Percentiles rank a stretch among this genome's conserved stretches.
phyloP scores from a whole-genome alignment of 2,329 filamentous ascomycete species.

The Verticillium dahliae region DNA sequence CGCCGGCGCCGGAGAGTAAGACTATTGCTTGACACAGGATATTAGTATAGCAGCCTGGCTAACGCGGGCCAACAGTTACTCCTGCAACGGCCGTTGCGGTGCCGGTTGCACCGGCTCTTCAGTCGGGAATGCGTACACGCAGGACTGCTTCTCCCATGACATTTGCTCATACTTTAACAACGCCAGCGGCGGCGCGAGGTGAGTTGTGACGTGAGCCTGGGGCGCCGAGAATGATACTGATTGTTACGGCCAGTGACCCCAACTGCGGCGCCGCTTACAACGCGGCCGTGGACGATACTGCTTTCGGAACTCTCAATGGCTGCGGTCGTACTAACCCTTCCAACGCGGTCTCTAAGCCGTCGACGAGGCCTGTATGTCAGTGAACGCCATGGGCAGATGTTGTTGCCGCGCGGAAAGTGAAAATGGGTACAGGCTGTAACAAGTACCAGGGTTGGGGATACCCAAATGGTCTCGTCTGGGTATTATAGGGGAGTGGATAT shows the following conservation, averaged over 20 bases:
- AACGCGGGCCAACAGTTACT: constrained; percentile 26
- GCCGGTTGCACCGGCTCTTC: constrained; percentile 35
- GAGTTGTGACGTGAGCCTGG: constrained; percentile 1
- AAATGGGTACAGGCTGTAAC: no score
- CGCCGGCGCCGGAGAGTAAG: constrained; percentile 34
- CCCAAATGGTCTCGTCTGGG: no score
- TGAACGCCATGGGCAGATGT: background rate
- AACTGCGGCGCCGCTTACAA: constrained; percentile 39
- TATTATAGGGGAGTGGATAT: no score
- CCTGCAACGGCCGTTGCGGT: constrained; percentile 42
- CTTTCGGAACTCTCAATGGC: constrained; percentile 24
- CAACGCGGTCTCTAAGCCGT: constrained; percentile 18
- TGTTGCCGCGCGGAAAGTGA: no score
- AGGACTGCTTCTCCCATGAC: constrained; percentile 44
- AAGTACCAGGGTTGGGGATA: no score
- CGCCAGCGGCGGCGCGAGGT: constrained; percentile 38
- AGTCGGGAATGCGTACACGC: constrained; percentile 40
- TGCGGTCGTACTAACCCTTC: constrained; percentile 28
- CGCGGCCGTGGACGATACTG: constrained; percentile 35
- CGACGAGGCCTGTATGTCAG: constrained; percentile 17
- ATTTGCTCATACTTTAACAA: constrained; percentile 45
- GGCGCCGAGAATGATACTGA: background rate
- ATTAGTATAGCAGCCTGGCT: background rate
- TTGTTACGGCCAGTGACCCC: constrained; percentile 25
- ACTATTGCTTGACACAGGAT: background rate